Percentiles rank a stretch among this genome's conserved stretches.
Evolutionary conservation across 345 rosid genomes (phyloP).

Genomic region (Populus tremula): DNA sequence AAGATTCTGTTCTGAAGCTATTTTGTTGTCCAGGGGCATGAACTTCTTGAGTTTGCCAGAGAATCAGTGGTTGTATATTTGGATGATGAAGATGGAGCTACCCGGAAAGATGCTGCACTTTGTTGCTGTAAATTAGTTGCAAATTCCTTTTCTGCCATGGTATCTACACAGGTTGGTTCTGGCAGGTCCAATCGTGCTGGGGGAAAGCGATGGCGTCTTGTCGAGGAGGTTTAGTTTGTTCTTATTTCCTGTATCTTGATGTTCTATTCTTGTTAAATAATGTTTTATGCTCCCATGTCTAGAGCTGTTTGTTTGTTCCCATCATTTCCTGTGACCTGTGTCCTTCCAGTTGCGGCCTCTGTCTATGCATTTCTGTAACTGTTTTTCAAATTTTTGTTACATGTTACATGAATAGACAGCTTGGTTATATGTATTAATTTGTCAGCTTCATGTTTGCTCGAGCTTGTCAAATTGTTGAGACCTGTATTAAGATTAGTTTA

Average conservation of each 20-base stretch:
- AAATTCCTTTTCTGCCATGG: constrained; percentile 61
- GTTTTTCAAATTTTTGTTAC: background rate
- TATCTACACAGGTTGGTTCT: constrained; percentile 57
- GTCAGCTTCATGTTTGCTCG: background rate
- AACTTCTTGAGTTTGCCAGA: constrained; percentile 89
- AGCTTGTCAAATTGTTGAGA: background rate
- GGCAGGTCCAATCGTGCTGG: constrained; percentile 72
- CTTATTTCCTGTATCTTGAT: background rate
- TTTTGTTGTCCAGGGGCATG: constrained; percentile 37
- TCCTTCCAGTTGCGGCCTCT: background rate
- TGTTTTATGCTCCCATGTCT: background rate
- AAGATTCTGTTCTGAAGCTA: constrained; percentile 21
- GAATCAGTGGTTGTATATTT: constrained; percentile 81
- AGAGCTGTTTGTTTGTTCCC: background rate
- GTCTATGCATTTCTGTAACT: background rate
- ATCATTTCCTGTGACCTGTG: background rate
- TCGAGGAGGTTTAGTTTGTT: constrained; percentile 69
- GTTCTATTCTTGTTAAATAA: background rate
- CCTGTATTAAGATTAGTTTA: background rate
- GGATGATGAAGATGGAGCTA: constrained; percentile 88
- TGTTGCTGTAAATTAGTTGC: constrained; percentile 89
- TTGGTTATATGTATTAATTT: background rate
- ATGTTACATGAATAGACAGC: background rate
- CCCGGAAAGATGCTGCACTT: constrained; percentile 89
- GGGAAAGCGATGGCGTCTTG: constrained; percentile 72